These are phyloP conservation scores for Fraxinus americana DNA, from an alignment of 257 asterid genomes.

Conservation along the genomic window DNA sequence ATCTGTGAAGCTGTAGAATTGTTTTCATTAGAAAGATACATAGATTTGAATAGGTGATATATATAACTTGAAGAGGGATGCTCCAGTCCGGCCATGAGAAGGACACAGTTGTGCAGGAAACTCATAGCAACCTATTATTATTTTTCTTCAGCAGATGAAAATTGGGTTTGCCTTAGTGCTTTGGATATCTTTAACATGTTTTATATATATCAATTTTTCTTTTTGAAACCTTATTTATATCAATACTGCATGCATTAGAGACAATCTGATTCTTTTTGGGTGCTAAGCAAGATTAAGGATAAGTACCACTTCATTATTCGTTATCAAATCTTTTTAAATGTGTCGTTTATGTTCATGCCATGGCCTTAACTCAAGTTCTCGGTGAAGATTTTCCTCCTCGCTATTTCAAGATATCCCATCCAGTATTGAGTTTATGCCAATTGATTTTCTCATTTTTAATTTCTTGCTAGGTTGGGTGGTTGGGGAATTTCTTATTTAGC, in stretches of 20 bases:
- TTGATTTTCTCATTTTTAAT: neutral
- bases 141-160: neutral
- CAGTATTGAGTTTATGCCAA: neutral
- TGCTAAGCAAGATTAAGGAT: neutral
- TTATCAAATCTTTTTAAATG: neutral
- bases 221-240: neutral
- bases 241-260: neutral
- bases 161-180: neutral
- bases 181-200: neutral
- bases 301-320: neutral
- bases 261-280: neutral
- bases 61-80: neutral
- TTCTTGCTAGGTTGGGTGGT: neutral
- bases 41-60: neutral
- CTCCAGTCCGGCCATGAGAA: conserved; percentile 4
- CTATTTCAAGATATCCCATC: neutral
- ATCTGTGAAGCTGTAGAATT: conserved; percentile 4
- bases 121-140: conserved; percentile 2
- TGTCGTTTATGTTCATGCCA: neutral
- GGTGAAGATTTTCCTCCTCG: neutral
- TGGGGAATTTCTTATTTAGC: neutral
- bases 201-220: neutral
- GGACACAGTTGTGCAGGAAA: conserved; percentile 1
- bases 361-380: neutral
- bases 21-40: neutral